phyloP scores from a whole-genome alignment of 495 filamentous ascomycete species.

The Penicillium cataractarum region DNA sequence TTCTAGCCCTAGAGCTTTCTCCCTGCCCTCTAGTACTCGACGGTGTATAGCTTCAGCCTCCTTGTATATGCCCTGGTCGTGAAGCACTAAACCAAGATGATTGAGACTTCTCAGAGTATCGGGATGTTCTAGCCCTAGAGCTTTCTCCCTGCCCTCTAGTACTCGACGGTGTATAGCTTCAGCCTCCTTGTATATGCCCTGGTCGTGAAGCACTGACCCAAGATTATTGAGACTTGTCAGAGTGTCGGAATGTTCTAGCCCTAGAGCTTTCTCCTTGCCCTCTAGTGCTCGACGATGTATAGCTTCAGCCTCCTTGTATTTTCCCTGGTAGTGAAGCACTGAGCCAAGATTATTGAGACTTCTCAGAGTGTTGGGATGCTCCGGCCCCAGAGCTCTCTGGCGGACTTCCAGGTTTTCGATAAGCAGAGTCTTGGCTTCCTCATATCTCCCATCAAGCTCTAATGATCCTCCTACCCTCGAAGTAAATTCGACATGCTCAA shows the following conservation, averaged over 20 bases:
- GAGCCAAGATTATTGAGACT: background rate
- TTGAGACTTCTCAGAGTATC: background rate
- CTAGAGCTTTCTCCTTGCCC: slow-evolving; percentile 1
- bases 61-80: background rate
- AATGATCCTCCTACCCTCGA: background rate
- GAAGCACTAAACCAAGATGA: background rate
- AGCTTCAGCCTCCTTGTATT: background rate
- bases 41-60: slow-evolving; percentile 2
- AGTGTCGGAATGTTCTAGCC: slow-evolving; percentile 7
- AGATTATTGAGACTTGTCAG: slow-evolving; percentile 6
- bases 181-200: background rate
- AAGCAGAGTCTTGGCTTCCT: background rate
- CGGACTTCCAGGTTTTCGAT: background rate
- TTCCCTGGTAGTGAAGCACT: background rate
- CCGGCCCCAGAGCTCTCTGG: background rate
- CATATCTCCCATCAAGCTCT: slow-evolving; percentile 5
- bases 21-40: background rate
- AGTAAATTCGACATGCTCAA: background rate
- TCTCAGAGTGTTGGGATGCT: background rate
- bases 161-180: background rate
- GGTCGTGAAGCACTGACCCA: background rate
- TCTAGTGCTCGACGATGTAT: background rate
- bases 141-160: background rate
- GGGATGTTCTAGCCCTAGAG: slow-evolving; percentile 2
- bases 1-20: background rate